A percentile compares a stretch with the other conserved stretches of the same genome.
These are phyloP conservation scores for Beauveria sp. DNA, from an alignment of 2,329 filamentous ascomycete genomes.

Conservation along the genomic window DNA sequence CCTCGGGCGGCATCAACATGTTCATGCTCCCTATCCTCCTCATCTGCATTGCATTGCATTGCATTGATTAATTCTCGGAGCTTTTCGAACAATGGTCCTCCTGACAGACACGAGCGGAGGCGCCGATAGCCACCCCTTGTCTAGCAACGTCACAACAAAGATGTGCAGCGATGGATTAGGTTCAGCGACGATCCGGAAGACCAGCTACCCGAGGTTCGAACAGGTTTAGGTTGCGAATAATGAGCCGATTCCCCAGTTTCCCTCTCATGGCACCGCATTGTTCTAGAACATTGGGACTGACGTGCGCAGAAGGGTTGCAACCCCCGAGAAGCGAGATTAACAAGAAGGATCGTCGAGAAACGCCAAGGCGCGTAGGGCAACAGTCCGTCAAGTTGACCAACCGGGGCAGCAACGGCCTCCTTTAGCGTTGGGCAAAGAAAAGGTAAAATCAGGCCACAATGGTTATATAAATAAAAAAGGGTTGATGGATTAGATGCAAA, in stretches of 20 bases:
- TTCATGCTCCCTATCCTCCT: no score
- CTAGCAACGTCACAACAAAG: not conserved
- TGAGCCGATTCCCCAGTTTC: not conserved
- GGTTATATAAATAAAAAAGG: no score
- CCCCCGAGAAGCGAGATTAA: not conserved
- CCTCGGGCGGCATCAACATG: no score
- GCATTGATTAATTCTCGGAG: no score
- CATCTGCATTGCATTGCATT: no score
- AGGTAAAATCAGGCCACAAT: no score
- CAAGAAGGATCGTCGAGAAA: not conserved
- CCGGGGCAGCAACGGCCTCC: no score
- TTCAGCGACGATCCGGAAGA: not conserved
- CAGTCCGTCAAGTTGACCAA: not conserved
- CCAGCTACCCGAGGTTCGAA: not conserved
- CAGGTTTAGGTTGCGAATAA: not conserved
- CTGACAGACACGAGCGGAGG: not conserved
- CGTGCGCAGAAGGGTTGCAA: not conserved
- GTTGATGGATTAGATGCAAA: no score
- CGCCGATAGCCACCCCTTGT: not conserved
- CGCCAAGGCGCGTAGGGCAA: not conserved
- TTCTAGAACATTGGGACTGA: not conserved
- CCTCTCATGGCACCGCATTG: not conserved
- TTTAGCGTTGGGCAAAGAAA: no score
- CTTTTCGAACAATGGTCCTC: no score
- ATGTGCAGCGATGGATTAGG: not conserved